phyloP scores from a whole-genome alignment of 2,329 filamentous ascomycete genomes.

The Basipetospora chlamydospora region DNA sequence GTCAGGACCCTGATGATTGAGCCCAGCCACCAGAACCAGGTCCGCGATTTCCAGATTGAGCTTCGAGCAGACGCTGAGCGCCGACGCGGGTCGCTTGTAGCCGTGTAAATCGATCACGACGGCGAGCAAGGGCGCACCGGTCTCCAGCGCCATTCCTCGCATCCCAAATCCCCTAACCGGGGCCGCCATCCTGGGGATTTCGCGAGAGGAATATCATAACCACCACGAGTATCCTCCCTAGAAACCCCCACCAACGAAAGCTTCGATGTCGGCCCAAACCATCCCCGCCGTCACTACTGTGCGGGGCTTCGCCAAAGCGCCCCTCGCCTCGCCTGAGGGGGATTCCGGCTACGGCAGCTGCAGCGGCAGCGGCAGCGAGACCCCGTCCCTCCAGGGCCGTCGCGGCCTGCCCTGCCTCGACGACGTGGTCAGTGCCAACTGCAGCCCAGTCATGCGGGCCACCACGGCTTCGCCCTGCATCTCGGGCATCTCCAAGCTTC shows the following conservation, averaged over 20 bases:
- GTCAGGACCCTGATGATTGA: conserved; percentile 3
- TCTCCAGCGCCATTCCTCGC: no score
- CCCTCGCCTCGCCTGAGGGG: conserved; percentile 40
- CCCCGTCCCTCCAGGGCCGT: conserved; percentile 21
- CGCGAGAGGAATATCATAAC: no score
- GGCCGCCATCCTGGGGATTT: no score
- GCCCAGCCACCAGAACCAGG: conserved; percentile 3
- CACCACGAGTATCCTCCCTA: no score
- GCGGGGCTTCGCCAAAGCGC: conserved; percentile 41
- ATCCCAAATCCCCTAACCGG: no score
- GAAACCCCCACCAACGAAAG: no score
- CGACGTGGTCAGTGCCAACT: conserved; percentile 47
- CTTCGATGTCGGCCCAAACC: conserved; percentile 3
- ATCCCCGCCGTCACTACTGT: conserved; percentile 35
- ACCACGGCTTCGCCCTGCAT: conserved; percentile 35
- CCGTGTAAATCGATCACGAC: conserved; percentile 2
- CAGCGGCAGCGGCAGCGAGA: conserved; percentile 19
- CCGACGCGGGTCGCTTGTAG: conserved; percentile 5
- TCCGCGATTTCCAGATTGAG: conserved; percentile 5
- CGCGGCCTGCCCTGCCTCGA: conserved; percentile 29
- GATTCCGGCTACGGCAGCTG: conserved; percentile 35
- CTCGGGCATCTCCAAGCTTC: conserved; percentile 70
- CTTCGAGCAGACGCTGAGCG: conserved; percentile 7
- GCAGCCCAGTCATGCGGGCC: conserved; percentile 44
- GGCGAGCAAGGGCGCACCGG: not conserved